Conservation (phyloP, 1,284 basidiomycete genomes). For the Cerrena zonata region DNA sequence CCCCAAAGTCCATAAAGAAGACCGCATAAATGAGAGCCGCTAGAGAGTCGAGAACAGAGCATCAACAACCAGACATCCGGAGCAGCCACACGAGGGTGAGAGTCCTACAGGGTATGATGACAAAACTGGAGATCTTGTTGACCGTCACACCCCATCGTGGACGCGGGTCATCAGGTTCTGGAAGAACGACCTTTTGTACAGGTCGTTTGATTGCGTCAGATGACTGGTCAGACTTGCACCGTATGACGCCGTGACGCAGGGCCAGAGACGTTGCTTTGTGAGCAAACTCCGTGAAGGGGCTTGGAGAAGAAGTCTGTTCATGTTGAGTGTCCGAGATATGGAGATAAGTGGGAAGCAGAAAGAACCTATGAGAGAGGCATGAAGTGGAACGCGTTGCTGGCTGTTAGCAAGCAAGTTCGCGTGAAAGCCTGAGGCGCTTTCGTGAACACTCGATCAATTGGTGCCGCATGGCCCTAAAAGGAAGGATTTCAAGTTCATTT, state of each 20-base stretch:
- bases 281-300: too few species aligned
- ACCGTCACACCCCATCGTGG: slow-evolving; percentile 20
- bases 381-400: too few species aligned
- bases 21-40: slow-evolving; percentile 49
- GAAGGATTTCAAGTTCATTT: too few species aligned
- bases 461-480: too few species aligned
- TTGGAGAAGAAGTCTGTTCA: too few species aligned
- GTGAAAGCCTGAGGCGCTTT: too few species aligned
- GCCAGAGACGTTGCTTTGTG: too few species aligned
- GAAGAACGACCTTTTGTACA: not conserved
- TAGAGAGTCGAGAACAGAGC: slow-evolving; percentile 20
- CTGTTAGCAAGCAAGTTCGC: too few species aligned
- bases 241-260: not conserved
- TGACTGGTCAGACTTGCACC: not conserved
- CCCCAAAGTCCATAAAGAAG: slow-evolving; percentile 64
- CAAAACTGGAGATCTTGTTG: slow-evolving; percentile 22
- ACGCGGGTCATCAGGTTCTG: slow-evolving; percentile 12
- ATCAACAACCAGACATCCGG: not conserved
- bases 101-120: slow-evolving; percentile 23
- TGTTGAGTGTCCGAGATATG: too few species aligned
- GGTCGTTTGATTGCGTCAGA: not conserved
- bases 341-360: too few species aligned
- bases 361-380: too few species aligned
- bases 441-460: too few species aligned
- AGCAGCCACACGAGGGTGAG: not conserved